Conservation (phyloP, 2,329 filamentous ascomycete genomes). For the Raffaelea albimanens region DNA sequence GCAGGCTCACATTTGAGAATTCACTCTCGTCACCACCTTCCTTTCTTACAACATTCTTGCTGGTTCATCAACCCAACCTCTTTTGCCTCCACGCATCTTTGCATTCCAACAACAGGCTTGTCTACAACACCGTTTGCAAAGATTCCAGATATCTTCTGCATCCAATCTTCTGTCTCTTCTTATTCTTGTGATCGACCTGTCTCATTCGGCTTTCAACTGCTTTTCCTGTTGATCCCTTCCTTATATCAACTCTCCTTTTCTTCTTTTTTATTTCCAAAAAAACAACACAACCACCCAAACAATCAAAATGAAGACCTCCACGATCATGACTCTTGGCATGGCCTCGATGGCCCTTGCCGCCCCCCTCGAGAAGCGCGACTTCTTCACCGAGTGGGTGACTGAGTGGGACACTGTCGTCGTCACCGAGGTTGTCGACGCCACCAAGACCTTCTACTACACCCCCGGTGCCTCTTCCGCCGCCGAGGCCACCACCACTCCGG, state of each 20-base stretch:
- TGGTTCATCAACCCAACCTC: too few species aligned
- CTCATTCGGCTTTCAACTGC: neutral
- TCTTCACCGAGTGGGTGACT: constrained; percentile 34
- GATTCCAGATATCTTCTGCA: too few species aligned
- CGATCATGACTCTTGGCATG: constrained; percentile 26
- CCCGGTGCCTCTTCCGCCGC: constrained; percentile 16
- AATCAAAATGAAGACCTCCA: constrained; percentile 32
- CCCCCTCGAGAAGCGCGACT: constrained; percentile 32
- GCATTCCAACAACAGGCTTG: too few species aligned
- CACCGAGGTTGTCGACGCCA: constrained; percentile 37
- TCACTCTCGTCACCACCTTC: neutral
- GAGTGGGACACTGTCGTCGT: constrained; percentile 44
- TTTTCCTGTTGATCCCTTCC: neutral
- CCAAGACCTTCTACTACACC: constrained; percentile 35
- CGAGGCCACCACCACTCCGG: constrained; percentile 8
- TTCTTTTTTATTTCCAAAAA: constrained; percentile 5
- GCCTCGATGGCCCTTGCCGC: constrained; percentile 39
- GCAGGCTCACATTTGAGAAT: constrained; percentile 9
- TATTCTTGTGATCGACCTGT: neutral
- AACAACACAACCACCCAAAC: neutral
- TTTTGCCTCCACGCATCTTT: too few species aligned
- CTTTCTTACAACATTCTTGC: too few species aligned
- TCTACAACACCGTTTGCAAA: too few species aligned
- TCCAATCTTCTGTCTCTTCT: neutral
- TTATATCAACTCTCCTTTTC: neutral